phyloP scores from a whole-genome alignment of 768 basidiomycete genomes.

The Macrocybe gigantea region DNA sequence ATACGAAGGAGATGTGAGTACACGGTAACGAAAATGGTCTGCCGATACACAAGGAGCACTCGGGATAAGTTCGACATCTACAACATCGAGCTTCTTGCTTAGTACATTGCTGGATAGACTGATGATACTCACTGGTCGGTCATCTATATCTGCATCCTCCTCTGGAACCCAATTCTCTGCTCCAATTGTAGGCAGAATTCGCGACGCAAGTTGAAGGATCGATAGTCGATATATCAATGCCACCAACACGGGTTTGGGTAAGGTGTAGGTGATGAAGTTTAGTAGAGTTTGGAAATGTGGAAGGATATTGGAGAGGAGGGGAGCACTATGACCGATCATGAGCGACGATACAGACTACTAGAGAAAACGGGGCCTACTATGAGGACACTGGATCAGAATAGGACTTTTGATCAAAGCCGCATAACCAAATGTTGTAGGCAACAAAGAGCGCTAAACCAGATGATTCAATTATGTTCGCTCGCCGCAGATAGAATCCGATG shows the following conservation, averaged over 20 bases:
- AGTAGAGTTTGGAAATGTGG: slow-evolving; percentile 75
- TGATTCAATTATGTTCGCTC: slow-evolving; percentile 92
- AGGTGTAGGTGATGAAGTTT: slow-evolving; percentile 79
- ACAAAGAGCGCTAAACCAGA: slow-evolving; percentile 83
- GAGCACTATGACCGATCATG: slow-evolving; percentile 41
- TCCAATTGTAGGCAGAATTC: slow-evolving; percentile 80
- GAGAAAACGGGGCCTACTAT: slow-evolving; percentile 46
- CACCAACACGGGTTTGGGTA: slow-evolving; percentile 79
- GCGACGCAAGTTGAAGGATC: slow-evolving; percentile 76
- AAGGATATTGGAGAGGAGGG: slow-evolving; percentile 71
- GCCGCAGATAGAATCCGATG: slow-evolving; percentile 83
- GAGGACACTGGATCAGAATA: slow-evolving; percentile 70
- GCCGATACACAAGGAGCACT: slow-evolving; percentile 75
- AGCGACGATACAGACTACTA: background rate
- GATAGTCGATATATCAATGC: slow-evolving; percentile 76
- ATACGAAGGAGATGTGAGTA: slow-evolving; percentile 81
- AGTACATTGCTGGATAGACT: background rate
- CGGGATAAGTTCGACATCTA: slow-evolving; percentile 75
- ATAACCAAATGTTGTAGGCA: slow-evolving; percentile 88
- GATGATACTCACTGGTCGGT: slow-evolving; percentile 53
- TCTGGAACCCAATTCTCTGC: slow-evolving; percentile 75
- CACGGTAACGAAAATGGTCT: slow-evolving; percentile 79
- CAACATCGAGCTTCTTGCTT: slow-evolving; percentile 6
- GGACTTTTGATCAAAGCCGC: slow-evolving; percentile 71
- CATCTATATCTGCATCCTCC: slow-evolving; percentile 53